phyloP scores from a whole-genome alignment of 805 yeast genomes.

The Babjeviella inositovora region DNA sequence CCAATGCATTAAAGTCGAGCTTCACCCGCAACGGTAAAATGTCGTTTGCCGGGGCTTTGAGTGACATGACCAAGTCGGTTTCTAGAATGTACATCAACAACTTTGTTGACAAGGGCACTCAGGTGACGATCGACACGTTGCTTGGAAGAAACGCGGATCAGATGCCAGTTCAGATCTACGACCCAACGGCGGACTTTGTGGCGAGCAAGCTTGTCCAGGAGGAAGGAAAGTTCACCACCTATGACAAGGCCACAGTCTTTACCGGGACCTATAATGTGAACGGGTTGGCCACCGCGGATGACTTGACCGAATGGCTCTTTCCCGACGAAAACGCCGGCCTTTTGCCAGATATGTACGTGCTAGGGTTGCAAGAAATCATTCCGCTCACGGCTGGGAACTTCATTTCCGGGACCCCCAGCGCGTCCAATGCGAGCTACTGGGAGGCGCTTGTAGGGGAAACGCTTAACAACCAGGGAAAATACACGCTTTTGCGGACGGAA shows the following conservation, averaged over 20 bases:
- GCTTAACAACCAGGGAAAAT: constrained; percentile 29
- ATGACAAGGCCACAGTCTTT: constrained; percentile 44
- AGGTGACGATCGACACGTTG: constrained; percentile 73
- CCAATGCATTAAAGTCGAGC: constrained; percentile 91
- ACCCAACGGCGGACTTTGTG: constrained; percentile 78
- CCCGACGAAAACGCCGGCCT: constrained; percentile 38
- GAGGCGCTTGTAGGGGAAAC: constrained; percentile 47
- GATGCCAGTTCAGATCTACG: constrained; percentile 56
- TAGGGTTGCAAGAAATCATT: constrained; percentile 90
- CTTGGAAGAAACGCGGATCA: constrained; percentile 73
- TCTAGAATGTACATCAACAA: constrained; percentile 92
- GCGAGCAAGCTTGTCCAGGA: too few relatives aligned
- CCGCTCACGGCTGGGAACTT: constrained; percentile 88
- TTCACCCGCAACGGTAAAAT: constrained; percentile 90
- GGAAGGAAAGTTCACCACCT: constrained; percentile 44
- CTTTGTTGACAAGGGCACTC: constrained; percentile 84
- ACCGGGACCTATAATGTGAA: constrained; percentile 83
- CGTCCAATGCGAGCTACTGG: constrained; percentile 69
- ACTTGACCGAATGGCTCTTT: constrained; percentile 66
- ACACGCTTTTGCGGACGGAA: constrained; percentile 57
- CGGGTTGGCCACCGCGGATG: constrained; percentile 44
- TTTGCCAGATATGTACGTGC: constrained; percentile 67
- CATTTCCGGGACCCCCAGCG: constrained; percentile 71
- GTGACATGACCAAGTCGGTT: constrained; percentile 93
- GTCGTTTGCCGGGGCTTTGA: constrained; percentile 93